These are phyloP conservation scores for Aspergillus sp. DNA, from an alignment of 2,329 filamentous ascomycete genomes.

Conservation along the genomic window DNA sequence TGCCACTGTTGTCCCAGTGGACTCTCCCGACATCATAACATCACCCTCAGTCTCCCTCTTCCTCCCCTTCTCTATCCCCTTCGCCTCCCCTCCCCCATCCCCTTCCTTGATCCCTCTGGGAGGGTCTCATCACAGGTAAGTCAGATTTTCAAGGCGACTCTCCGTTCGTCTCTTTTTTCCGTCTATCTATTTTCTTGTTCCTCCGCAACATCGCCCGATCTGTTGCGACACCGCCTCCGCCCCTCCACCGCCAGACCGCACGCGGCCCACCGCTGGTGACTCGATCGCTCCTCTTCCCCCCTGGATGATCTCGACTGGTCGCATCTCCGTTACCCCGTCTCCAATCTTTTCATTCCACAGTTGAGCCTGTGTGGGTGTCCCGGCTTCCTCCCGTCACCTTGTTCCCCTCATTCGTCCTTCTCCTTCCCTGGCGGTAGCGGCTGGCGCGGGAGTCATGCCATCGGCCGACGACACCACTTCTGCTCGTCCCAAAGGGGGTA, in stretches of 20 bases:
- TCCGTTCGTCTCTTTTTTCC: conserved; percentile 4
- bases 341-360: not conserved
- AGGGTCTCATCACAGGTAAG: conserved; percentile 22
- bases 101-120: conserved; percentile 19
- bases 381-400: conserved; percentile 10
- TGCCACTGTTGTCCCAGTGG: conserved; percentile 10
- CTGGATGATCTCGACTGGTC: conserved; percentile 13
- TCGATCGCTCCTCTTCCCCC: conserved; percentile 1
- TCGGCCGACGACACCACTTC: conserved; percentile 37
- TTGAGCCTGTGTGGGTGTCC: conserved; percentile 6
- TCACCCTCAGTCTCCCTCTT: conserved; percentile 6
- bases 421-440: conserved; percentile 15
- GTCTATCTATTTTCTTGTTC: conserved; percentile 8
- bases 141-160: conserved; percentile 5
- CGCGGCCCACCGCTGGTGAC: conserved; percentile 16
- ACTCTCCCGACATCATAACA: conserved; percentile 9
- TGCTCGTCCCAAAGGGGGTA: conserved; percentile 39
- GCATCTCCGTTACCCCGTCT: not conserved
- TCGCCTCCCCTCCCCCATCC: conserved; percentile 5
- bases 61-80: conserved; percentile 1
- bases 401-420: conserved; percentile 18
- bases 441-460: conserved; percentile 34
- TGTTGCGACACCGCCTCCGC: conserved; percentile 38
- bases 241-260: conserved; percentile 19
- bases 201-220: conserved; percentile 15